A percentile compares a stretch with the other conserved stretches of the same genome.
Evolutionary conservation across 305 asterid genomes (phyloP).

Genomic region (Rubia balearica): DNA sequence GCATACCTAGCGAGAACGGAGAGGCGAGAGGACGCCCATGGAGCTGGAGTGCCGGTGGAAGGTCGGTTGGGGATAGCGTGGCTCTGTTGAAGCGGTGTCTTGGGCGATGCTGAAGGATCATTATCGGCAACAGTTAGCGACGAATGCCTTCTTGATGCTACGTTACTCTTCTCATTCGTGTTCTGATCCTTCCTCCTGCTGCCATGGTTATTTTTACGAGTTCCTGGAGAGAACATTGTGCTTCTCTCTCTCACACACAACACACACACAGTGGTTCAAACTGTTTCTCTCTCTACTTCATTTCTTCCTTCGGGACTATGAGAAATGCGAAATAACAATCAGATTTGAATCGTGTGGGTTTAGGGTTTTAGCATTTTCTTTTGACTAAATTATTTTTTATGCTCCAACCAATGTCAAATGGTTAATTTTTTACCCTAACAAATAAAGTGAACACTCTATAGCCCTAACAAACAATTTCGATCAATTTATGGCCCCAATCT

Average conservation of each 20-base stretch:
- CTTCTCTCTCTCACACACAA: conserved; percentile 7
- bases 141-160: neutral
- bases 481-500: too few species aligned
- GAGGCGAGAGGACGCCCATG: conserved; percentile 78
- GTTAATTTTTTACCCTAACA: too few species aligned
- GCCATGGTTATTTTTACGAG: conserved; percentile 52
- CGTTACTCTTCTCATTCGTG: conserved; percentile 22
- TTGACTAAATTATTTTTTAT: too few species aligned
- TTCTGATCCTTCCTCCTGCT: conserved; percentile 18
- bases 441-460: too few species aligned
- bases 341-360: neutral
- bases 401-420: too few species aligned
- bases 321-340: neutral
- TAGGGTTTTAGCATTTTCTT: conserved; percentile 2
- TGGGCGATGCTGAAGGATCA: conserved; percentile 19
- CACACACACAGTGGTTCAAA: neutral
- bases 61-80: conserved; percentile 67
- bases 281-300: neutral
- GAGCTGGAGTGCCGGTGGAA: conserved; percentile 83
- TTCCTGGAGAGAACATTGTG: conserved; percentile 68
- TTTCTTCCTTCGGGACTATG: neutral
- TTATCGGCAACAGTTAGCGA: conserved; percentile 4
- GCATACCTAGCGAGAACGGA: conserved; percentile 66
- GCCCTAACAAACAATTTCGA: too few species aligned
- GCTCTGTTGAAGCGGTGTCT: conserved; percentile 46